Evolutionary conservation across 129 eudicot species (phyloP).

Genomic region (Artemisia argyi): DNA sequence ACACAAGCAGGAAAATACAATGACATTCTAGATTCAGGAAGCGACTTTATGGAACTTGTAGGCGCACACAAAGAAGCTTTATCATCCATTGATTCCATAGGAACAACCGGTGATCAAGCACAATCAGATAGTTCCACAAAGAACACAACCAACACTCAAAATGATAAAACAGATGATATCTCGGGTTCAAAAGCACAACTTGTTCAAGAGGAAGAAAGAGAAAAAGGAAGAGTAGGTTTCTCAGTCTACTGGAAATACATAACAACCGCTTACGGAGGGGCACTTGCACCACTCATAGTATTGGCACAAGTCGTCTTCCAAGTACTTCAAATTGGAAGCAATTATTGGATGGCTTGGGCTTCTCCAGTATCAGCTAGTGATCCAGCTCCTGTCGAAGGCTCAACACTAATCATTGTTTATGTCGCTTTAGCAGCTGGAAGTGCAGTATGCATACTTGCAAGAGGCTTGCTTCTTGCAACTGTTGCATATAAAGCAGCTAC

Average conservation of each 20-base stretch:
- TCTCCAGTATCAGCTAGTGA: slow-evolving; percentile 61
- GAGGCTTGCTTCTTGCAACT: slow-evolving; percentile 52
- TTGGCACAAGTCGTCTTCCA: slow-evolving; percentile 37
- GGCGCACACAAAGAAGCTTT: slow-evolving; percentile 32
- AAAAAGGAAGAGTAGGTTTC: slow-evolving; percentile 13
- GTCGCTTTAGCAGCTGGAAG: slow-evolving; percentile 70
- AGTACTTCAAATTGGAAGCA: slow-evolving; percentile 66
- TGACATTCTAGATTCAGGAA: slow-evolving; percentile 22
- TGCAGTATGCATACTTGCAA: slow-evolving; percentile 53
- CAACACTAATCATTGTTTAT: slow-evolving; percentile 61
- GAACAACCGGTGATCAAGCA: background rate
- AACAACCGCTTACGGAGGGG: slow-evolving; percentile 40
- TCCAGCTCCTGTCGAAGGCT: slow-evolving; percentile 44
- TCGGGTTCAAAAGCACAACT: slow-evolving; percentile 19
- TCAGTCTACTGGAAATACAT: slow-evolving; percentile 43
- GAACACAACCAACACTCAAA: background rate
- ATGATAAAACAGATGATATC: slow-evolving; percentile 14
- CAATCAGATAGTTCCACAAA: background rate
- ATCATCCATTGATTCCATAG: slow-evolving; percentile 17
- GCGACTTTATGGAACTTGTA: slow-evolving; percentile 25
- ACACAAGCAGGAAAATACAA: slow-evolving; percentile 30
- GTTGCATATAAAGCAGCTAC: slow-evolving; percentile 71
- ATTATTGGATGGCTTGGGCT: slow-evolving; percentile 98
- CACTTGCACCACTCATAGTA: slow-evolving; percentile 36
- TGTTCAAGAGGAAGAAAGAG: slow-evolving; percentile 28